Evolutionary conservation across 257 asterid genomes (phyloP), one percentile per base, ranked within the genome.

Genomic region (Avicennia marina): DNA sequence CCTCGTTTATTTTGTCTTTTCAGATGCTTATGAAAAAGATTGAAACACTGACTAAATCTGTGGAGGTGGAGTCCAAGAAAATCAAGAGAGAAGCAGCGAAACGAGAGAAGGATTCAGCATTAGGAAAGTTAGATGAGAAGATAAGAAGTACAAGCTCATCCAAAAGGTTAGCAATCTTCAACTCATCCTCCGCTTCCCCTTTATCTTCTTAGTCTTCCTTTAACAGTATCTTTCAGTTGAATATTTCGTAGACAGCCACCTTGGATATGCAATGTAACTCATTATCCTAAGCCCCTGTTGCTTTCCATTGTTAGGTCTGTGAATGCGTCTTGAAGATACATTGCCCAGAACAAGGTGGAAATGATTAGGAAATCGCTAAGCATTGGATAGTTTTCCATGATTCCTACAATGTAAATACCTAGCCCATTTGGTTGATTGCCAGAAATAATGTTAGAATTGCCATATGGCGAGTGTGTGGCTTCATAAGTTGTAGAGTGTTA

Each of bases 11-110:
- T 65, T 50, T 40, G 31, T 27, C 16, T 55, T 56, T 72, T 1
- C 84, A 90, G 98, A 69, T 69, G 57, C 90, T 90, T 26, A 73
- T 48, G 65, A 90, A 76, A 65, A 90, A 79, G 73, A 57, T 74
- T n/a, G 94, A 85, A 48, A 81, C 77, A 6, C 63, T 85, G 72
- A 64, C 84, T 9, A 78, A 78, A 70, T 89, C 95, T 50, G 56
- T 87, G 13, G 94, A 81, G 56, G 76, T 64, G 33, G 94, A 85
- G 64, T 43, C 83, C 19, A 83, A 81, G 78, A 90, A 83, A 74
- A 65, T 66, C 61, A 87, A 75, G 74, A 79, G 88, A 72, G 91
- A 85, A 68, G 83, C 84, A 41, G 69, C 81, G 60, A 72, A 38
- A 41, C 71, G 81, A 65, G 96, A 79, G 27, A 81, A 73, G 63